Base-by-base conservation (phyloP, 306 rosid species). In the Lathyrus oleraceus region DNA sequence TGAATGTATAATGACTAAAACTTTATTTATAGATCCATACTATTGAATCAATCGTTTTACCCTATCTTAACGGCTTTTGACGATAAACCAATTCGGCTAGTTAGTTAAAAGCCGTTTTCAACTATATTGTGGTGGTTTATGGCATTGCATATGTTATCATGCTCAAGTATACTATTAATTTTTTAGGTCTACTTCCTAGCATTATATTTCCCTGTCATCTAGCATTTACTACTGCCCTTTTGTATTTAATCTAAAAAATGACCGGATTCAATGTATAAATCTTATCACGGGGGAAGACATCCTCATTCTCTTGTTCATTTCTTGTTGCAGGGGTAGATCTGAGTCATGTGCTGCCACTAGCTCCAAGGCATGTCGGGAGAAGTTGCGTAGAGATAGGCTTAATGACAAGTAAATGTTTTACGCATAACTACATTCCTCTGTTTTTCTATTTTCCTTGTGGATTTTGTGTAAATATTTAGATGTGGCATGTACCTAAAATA, bases 311-410 rank as follows among this genome's bases (percentile, higher is more conserved):
- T 68, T 72, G 70, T 79, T 76, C 49, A 45, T 72, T 71, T 69
- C 39, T 51, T 53, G 58, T 25, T 69, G 74, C 86, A 95, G 99
- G 91, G 91, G 69, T 51, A 82, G 97, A 80, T 69, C 90, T 75
- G 99, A 95, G 69, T 76, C 89, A 44, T 74, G 85, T 73, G 71
- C 87, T 81, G 85, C 78, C 49, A 40, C 97, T 43, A 89, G 93
- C 83, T 86, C 97, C 69, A 95, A 95, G 87, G 99, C 99, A 40
- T 89, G 97, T 72, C 79, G 99, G 76, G 99, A 95, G 84, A 95
- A 95, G 87, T 77, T 87, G 83, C 91, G 97, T 40, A 89, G 99
- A 79, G 99, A 91, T 66, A 91, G 80, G 81, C 96, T 95, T 72
- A 95, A 95, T 2, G 99, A 95, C 91, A 95, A 89, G 99, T 91